phyloP scores from a whole-genome alignment of 1,284 basidiomycete genomes.

The Papiliotrema laurentii region DNA sequence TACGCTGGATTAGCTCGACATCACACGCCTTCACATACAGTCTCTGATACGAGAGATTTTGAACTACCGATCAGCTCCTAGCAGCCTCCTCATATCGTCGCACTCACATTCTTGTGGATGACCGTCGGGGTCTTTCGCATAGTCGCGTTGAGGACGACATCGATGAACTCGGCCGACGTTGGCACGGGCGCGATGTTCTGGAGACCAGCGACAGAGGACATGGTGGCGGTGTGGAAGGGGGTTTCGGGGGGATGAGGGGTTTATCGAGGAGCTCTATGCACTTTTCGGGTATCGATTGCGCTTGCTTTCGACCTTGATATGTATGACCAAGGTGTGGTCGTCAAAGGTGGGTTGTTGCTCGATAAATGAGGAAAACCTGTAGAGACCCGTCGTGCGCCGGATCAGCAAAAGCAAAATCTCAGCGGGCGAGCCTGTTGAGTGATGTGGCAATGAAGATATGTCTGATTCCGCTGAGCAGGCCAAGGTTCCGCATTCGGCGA shows the following conservation, averaged over 20 bases:
- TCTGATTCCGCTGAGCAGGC: not conserved
- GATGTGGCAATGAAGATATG: too few relatives aligned
- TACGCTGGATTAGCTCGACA: conserved; percentile 50
- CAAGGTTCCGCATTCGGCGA: not conserved
- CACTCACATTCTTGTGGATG: conserved; percentile 78
- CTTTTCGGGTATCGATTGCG: too few relatives aligned
- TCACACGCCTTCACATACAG: conserved; percentile 20
- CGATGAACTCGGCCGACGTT: conserved; percentile 88
- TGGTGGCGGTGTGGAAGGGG: conserved; percentile 14
- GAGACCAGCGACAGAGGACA: conserved; percentile 56
- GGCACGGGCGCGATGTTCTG: conserved; percentile 97
- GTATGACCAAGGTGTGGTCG: not conserved
- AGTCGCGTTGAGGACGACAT: conserved; percentile 87
- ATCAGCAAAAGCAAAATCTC: not conserved
- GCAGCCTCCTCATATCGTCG: not conserved
- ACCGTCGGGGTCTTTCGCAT: conserved; percentile 92
- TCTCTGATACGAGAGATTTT: conserved; percentile 66
- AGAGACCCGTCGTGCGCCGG: not conserved
- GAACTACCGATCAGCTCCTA: conserved; percentile 54
- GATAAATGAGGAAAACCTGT: not conserved
- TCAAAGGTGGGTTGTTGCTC: not conserved
- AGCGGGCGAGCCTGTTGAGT: too few relatives aligned
- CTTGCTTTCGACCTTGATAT: not conserved
- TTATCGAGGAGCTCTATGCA: not conserved
- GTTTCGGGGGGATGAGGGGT: not conserved